These are phyloP conservation scores for Didymella exigua DNA, from an alignment of 2,329 filamentous ascomycete genomes.

Conservation along the genomic window DNA sequence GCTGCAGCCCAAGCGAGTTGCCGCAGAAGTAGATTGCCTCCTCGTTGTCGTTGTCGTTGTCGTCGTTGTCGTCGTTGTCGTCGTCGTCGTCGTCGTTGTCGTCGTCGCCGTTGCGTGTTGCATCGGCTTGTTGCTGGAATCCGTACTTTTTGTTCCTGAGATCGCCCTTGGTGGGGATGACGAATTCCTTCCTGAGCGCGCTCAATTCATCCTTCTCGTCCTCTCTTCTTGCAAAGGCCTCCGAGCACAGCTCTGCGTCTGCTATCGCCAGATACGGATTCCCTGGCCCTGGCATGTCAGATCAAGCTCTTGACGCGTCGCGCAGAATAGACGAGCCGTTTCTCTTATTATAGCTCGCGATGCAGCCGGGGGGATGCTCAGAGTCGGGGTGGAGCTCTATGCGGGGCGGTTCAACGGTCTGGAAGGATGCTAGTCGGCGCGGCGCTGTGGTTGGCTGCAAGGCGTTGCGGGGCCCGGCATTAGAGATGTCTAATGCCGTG, in stretches of 20 bases:
- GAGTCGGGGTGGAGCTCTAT: conserved; percentile 5
- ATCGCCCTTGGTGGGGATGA: conserved; percentile 76
- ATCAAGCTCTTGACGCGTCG: neutral
- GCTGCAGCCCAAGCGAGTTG: conserved; percentile 87
- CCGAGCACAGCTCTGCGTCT: conserved; percentile 33
- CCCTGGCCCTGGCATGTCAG: conserved; percentile 32
- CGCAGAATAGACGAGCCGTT: neutral
- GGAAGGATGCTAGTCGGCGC: conserved; percentile 18
- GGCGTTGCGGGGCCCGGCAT: neutral
- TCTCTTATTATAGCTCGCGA: conserved; percentile 16
- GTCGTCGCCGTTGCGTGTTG: conserved; percentile 24
- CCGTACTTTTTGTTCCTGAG: conserved; percentile 64
- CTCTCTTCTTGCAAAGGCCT: conserved; percentile 38
- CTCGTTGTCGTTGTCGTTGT: conserved; percentile 28
- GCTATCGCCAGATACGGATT: conserved; percentile 32
- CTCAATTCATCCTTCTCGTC: conserved; percentile 49
- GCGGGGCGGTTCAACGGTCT: conserved; percentile 15
- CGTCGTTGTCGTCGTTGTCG: conserved; percentile 25
- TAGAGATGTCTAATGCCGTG: neutral
- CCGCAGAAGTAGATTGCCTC: conserved; percentile 81
- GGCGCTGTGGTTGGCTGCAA: conserved; percentile 20
- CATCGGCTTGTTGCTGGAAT: conserved; percentile 18
- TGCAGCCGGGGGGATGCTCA: conserved; percentile 9
- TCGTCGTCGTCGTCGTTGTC: conserved; percentile 45
- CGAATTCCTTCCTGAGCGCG: conserved; percentile 68